Percentiles rank a stretch among this genome's conserved stretches.
Conservation (phyloP, 805 yeast species). For the Myxozyma vanderwaltii region DNA sequence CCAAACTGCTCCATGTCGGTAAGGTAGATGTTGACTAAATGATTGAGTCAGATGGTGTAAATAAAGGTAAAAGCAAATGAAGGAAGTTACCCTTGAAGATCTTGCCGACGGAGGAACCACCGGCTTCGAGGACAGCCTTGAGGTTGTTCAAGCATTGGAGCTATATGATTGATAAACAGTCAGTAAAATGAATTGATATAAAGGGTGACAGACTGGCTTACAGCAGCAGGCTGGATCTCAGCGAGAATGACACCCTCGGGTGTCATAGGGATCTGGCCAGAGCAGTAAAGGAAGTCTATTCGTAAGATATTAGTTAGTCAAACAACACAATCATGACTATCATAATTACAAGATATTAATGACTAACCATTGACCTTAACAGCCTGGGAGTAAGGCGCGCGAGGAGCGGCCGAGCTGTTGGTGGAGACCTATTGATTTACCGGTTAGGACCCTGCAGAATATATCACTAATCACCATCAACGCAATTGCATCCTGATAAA, state of each 20-base stretch:
- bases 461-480: no score
- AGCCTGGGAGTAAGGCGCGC: slow-evolving; percentile 96
- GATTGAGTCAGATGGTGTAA: neutral
- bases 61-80: slow-evolving; percentile 41
- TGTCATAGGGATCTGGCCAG: slow-evolving; percentile 94
- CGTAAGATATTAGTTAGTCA: neutral
- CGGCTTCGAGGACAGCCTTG: slow-evolving; percentile 71
- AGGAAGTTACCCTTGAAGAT: slow-evolving; percentile 58
- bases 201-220: slow-evolving; percentile 3
- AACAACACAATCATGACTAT: neutral
- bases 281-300: slow-evolving; percentile 77
- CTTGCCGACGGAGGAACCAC: slow-evolving; percentile 80
- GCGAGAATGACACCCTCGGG: slow-evolving; percentile 74
- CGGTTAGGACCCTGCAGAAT: no score
- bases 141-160: slow-evolving; percentile 48
- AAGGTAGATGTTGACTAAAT: slow-evolving; percentile 73
- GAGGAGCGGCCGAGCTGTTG: slow-evolving; percentile 89
- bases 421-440: slow-evolving; percentile 57
- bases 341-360: slow-evolving; percentile 12
- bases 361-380: slow-evolving; percentile 75
- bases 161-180: slow-evolving; percentile 20
- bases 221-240: slow-evolving; percentile 54
- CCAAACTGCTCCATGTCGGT: slow-evolving; percentile 87
- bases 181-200: neutral
- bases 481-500: no score